These are phyloP conservation scores for Simmondsia chinensis DNA, from an alignment of 148 eudicot genomes.

Conservation along the genomic window DNA sequence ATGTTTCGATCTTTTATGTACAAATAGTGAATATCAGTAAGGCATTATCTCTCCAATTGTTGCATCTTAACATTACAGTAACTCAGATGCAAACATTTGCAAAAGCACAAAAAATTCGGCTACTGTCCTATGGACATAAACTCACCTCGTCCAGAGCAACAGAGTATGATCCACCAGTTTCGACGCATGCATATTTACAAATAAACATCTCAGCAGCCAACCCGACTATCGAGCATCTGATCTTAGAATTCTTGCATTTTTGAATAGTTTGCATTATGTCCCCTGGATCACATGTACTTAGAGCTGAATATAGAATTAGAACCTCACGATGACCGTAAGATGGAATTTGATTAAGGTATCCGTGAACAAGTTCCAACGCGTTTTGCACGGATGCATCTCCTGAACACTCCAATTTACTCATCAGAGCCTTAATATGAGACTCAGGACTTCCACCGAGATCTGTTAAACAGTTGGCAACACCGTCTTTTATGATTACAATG, in stretches of 20 bases:
- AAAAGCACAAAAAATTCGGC: background rate
- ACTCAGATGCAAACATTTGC: background rate
- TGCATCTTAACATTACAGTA: too few species aligned
- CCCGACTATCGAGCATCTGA: conserved; percentile 84
- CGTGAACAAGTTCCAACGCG: conserved; percentile 79
- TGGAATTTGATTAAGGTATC: conserved; percentile 60
- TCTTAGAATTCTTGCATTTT: conserved; percentile 88
- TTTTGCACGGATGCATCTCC: conserved; percentile 94
- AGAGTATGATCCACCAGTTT: conserved; percentile 83
- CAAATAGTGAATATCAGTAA: too few species aligned
- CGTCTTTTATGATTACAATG: conserved; percentile 67
- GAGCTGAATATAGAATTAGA: conserved; percentile 72
- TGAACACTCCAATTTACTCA: conserved; percentile 83
- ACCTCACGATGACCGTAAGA: conserved; percentile 96
- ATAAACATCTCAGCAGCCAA: conserved; percentile 89
- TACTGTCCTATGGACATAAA: conserved; percentile 1
- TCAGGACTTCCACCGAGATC: conserved; percentile 99
- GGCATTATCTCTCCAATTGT: too few species aligned
- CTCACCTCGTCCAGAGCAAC: conserved; percentile 94
- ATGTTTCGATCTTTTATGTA: too few species aligned
- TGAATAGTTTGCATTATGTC: conserved; percentile 81
- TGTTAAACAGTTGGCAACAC: conserved; percentile 71
- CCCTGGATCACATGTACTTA: conserved; percentile 95
- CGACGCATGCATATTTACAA: conserved; percentile 82
- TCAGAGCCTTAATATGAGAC: conserved; percentile 81